Conservation (phyloP, 192 early-diverging fungal genomes). For the Entophlyctis luteolus region DNA sequence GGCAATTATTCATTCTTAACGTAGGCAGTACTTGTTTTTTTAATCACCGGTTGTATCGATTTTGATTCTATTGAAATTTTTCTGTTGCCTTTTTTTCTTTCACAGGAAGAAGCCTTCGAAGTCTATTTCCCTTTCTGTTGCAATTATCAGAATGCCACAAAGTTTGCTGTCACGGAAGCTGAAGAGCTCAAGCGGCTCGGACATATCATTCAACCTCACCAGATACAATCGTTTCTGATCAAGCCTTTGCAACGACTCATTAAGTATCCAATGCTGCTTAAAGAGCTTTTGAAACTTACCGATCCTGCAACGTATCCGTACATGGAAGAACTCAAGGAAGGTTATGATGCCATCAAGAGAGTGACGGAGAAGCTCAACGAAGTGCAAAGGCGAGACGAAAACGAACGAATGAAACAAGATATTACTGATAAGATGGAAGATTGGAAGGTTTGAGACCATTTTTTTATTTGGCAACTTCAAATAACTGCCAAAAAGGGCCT, state of each 20-base stretch:
- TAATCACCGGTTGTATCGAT: not conserved
- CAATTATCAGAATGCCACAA: slow-evolving; percentile 67
- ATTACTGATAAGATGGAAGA: slow-evolving; percentile 82
- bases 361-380: slow-evolving; percentile 91
- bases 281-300: slow-evolving; percentile 48
- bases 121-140: slow-evolving; percentile 92
- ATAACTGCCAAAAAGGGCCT: slow-evolving; percentile 51
- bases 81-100: no score
- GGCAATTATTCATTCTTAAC: slow-evolving; percentile 77
- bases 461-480: not conserved
- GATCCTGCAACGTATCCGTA: slow-evolving; percentile 34
- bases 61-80: not conserved
- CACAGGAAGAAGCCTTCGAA: slow-evolving; percentile 42
- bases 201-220: slow-evolving; percentile 17
- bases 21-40: slow-evolving; percentile 20
- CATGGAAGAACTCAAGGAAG: slow-evolving; percentile 54
- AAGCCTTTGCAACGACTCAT: slow-evolving; percentile 63
- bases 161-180: slow-evolving; percentile 33
- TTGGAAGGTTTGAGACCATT: slow-evolving; percentile 68
- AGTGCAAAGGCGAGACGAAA: slow-evolving; percentile 82
- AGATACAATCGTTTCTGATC: slow-evolving; percentile 8
- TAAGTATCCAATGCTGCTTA: slow-evolving; percentile 89
- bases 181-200: slow-evolving; percentile 39
- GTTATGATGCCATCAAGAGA: slow-evolving; percentile 75
- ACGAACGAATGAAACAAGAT: slow-evolving; percentile 72